Evolutionary conservation across 192 early-diverging fungal species (phyloP), one percentile per base, ranked within the genome.

Genomic region (Linnemannia exigua): DNA sequence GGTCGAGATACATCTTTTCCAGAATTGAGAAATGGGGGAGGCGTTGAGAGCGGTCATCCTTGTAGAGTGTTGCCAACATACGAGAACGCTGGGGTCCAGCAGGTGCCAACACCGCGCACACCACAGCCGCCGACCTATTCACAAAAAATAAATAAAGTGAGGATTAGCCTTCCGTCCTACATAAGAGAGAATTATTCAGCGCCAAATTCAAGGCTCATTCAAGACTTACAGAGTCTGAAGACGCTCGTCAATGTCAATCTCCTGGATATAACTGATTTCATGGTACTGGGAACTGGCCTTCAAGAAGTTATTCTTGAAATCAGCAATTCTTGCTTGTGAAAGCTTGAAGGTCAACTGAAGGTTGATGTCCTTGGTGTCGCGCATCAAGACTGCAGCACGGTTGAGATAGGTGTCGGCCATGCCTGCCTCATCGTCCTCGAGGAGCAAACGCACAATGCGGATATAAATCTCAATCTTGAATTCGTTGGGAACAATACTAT

Each of bases 1-100:
- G 94, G 87, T 96, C 97, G 52, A 98, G 88, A 73, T 97, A 97
- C 95, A 99, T 98, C 89, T 97, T 99, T 80, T 97, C 96, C 58
- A 99, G 81, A n/a, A 99, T 93, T 20, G 92, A 87, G 67, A 93
- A 95, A 47, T 90, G 88, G 8, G 94, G 90, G 28, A 95, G 90
- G n/a, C 95, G 92, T 22, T 95, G 92, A 19, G 96, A 93, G 50
- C 97, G 93, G 70, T 98, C 96, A 85, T 99, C 97, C 79, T 96
- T 97, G 88, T 98, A 95, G 35, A 99, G 88, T 5, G 94, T 96
- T 0, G 97, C 95, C 66, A 99, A 89, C 82, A 95, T 92, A 19
- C 97, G 94, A 47, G 95, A 93, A 48, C 98, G 92, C 63, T 95
- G 95, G 31, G 97, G 97, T 1, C 98, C 98, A 9, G 98, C 98